Evolutionary conservation across 2,329 filamentous ascomycete genomes (phyloP).

Genomic region (Diaporthe caulivora): DNA sequence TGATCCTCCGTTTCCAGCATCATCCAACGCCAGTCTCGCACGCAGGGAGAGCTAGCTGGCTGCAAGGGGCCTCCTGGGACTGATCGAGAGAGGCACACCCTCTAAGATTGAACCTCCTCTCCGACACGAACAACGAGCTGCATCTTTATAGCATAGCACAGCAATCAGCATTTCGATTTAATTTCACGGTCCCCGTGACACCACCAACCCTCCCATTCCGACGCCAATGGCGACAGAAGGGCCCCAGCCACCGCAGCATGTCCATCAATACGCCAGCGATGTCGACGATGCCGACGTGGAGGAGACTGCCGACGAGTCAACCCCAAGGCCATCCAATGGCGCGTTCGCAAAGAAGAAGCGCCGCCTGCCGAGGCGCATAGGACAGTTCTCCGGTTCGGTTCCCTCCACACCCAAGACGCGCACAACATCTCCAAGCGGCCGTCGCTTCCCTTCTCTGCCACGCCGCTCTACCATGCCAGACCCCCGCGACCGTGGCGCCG

Average conservation of each 20-base stretch:
- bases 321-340: constrained; percentile 53
- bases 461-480: constrained; percentile 77
- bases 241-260: constrained; percentile 43
- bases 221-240: constrained; percentile 37
- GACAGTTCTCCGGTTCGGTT: constrained; percentile 69
- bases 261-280: constrained; percentile 74
- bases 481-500: constrained; percentile 69
- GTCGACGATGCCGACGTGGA: constrained; percentile 81
- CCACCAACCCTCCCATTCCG: not conserved
- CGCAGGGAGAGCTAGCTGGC: not conserved
- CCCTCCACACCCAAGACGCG: constrained; percentile 73
- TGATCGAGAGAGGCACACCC: not conserved
- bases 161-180: not conserved
- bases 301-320: constrained; percentile 85
- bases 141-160: not conserved
- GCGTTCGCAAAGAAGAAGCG: constrained; percentile 72
- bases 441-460: constrained; percentile 67
- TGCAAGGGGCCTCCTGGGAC: not conserved
- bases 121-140: not conserved
- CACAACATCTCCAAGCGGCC: constrained; percentile 56
- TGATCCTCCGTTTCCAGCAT: constrained; percentile 5
- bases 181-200: constrained; percentile 44
- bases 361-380: constrained; percentile 67
- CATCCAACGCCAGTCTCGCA: constrained; percentile 5
- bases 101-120: not conserved